Percentiles rank a stretch among this genome's conserved stretches.
Evolutionary conservation across 2,329 filamentous ascomycete genomes (phyloP).

Genomic region (Chaetoscypha palmicola): DNA sequence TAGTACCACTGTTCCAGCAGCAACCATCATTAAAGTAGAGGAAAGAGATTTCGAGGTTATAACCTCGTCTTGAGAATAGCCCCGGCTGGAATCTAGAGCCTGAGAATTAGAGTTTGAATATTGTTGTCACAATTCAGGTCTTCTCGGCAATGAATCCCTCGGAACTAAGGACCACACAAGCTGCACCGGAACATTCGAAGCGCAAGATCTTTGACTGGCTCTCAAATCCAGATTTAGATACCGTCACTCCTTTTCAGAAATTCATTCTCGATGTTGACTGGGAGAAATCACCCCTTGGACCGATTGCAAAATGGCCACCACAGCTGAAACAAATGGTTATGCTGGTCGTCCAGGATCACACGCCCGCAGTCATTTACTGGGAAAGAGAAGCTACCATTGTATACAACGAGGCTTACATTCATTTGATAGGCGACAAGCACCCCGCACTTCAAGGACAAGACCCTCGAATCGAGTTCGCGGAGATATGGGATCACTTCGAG

Average conservation of each 20-base stretch:
- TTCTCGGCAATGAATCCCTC: no score
- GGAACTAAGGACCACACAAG: no score
- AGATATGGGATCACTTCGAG: slow-evolving; percentile 31
- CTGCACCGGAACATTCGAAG: no score
- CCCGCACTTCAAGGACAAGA: slow-evolving; percentile 30
- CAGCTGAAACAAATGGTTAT: slow-evolving; percentile 35
- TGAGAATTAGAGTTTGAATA: no score
- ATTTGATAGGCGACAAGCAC: slow-evolving; percentile 30
- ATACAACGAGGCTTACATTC: slow-evolving; percentile 33
- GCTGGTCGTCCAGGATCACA: slow-evolving; percentile 31
- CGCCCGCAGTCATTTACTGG: slow-evolving; percentile 33
- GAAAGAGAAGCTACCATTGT: slow-evolving; percentile 29
- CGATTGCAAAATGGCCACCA: slow-evolving; percentile 34
- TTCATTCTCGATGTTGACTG: slow-evolving; percentile 35
- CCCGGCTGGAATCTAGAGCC: no score
- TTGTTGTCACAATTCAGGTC: no score
- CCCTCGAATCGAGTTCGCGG: slow-evolving; percentile 35
- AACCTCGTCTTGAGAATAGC: no score
- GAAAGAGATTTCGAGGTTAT: no score
- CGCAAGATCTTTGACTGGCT: slow-evolving; percentile 20
- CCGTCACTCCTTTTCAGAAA: slow-evolving; percentile 20
- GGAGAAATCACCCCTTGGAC: slow-evolving; percentile 35
- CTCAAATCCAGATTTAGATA: slow-evolving; percentile 11
- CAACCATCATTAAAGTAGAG: no score
- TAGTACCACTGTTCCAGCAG: no score